Evolutionary conservation across 345 rosid species (phyloP).

Genomic region (Salix viminalis): DNA sequence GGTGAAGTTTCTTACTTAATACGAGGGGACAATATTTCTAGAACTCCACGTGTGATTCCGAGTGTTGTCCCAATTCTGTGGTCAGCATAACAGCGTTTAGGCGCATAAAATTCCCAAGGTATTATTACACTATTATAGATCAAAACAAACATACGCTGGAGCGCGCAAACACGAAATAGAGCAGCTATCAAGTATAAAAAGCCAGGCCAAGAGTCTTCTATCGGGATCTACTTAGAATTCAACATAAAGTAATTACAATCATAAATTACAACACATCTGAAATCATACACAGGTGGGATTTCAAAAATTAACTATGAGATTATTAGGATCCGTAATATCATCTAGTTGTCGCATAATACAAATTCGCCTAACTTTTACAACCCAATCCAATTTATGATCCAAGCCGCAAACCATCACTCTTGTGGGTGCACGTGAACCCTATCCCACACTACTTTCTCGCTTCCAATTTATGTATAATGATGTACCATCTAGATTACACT

Average conservation of each 20-base stretch:
- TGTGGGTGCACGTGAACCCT: not conserved
- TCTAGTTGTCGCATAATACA: slow-evolving; percentile 18
- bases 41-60: not conserved
- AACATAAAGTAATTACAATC: not conserved
- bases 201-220: not conserved
- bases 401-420: slow-evolving; percentile 25
- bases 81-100: not conserved
- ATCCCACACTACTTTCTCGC: slow-evolving; percentile 19
- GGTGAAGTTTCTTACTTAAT: not conserved
- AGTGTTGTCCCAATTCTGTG: not conserved
- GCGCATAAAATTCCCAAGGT: not conserved
- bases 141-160: not conserved
- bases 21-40: not conserved
- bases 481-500: slow-evolving; percentile 11
- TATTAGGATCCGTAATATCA: slow-evolving; percentile 3
- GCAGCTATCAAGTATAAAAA: not conserved
- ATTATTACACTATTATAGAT: not conserved
- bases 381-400: slow-evolving; percentile 16
- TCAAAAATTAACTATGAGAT: slow-evolving; percentile 1
- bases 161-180: not conserved
- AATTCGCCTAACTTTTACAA: slow-evolving; percentile 30
- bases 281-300: not conserved
- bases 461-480: slow-evolving; percentile 8
- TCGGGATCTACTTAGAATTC: not conserved
- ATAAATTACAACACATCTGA: not conserved